Conservation (phyloP, 352 stramenopile genomes). For the Blastocystis sp. region DNA sequence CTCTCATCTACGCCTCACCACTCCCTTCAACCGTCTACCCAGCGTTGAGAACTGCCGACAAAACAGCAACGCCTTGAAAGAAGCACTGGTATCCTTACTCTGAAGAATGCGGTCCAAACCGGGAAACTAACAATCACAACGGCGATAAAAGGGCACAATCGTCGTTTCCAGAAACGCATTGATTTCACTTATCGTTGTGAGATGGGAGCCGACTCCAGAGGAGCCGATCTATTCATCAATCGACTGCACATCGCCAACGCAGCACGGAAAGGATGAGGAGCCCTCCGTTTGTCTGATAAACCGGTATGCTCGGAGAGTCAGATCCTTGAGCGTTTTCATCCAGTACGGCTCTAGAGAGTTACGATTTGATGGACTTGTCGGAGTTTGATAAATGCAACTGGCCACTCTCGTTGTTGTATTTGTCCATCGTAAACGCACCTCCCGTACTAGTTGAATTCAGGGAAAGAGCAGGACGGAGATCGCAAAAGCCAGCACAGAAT, state of each 20-base stretch:
- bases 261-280: neutral
- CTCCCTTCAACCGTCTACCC: neutral
- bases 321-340: neutral
- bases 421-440: too few relatives aligned
- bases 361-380: too few relatives aligned
- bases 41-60: neutral
- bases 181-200: neutral
- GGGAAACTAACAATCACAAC: constrained; percentile 4
- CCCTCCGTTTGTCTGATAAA: neutral
- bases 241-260: neutral
- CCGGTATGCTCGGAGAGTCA: neutral
- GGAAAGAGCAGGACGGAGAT: too few relatives aligned
- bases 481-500: too few relatives aligned
- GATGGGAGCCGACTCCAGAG: neutral
- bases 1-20: neutral
- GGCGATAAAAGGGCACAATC: neutral
- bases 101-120: neutral
- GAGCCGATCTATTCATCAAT: neutral
- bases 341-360: neutral
- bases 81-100: neutral
- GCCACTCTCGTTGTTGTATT: too few relatives aligned
- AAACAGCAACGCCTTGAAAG: neutral
- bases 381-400: too few relatives aligned
- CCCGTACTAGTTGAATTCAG: too few relatives aligned
- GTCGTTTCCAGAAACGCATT: neutral